Percentiles rank a stretch among this genome's conserved stretches.
Conservation (phyloP, 352 stramenopile species). For the Elongisporangium undulatum region DNA sequence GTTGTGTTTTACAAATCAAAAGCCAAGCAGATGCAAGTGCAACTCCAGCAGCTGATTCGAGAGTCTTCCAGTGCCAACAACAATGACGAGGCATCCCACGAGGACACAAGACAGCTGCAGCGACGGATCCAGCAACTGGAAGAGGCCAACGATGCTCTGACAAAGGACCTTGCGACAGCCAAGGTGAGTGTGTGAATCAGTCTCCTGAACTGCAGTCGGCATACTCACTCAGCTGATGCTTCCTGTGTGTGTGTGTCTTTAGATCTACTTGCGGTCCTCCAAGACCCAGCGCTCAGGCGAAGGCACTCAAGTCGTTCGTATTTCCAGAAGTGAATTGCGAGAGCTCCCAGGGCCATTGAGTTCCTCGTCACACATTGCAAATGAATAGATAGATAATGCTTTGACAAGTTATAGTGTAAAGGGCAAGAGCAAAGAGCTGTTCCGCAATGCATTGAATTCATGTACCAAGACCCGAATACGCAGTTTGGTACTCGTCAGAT, state of each 20-base stretch:
- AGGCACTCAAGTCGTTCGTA: constrained; percentile 41
- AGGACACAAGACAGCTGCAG: constrained; percentile 25
- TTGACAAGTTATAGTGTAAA: too few relatives aligned
- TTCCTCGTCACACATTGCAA: constrained; percentile 13
- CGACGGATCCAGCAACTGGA: constrained; percentile 68
- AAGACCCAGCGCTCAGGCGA: constrained; percentile 31
- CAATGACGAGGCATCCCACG: constrained; percentile 9
- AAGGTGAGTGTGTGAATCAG: constrained; percentile 24
- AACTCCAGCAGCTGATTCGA: constrained; percentile 75
- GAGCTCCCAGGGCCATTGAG: constrained; percentile 38
- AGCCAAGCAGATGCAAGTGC: constrained; percentile 80
- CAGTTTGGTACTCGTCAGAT: too few relatives aligned
- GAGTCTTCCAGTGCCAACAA: constrained; percentile 27
- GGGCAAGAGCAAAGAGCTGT: too few relatives aligned
- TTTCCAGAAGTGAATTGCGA: constrained; percentile 63
- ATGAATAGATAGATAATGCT: constrained; percentile 1
- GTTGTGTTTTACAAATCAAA: constrained; percentile 86
- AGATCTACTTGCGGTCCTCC: constrained; percentile 51
- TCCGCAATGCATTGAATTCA: too few relatives aligned
- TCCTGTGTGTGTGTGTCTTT: not conserved
- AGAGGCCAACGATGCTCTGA: constrained; percentile 64
- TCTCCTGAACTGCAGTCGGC: not conserved
- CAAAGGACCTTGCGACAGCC: constrained; percentile 67
- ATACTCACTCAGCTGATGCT: not conserved
- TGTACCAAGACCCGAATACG: too few relatives aligned